Evolutionary conservation across 345 rosid species (phyloP), one percentile per base, ranked within the genome.

Genomic region (Corchorus capsularis): DNA sequence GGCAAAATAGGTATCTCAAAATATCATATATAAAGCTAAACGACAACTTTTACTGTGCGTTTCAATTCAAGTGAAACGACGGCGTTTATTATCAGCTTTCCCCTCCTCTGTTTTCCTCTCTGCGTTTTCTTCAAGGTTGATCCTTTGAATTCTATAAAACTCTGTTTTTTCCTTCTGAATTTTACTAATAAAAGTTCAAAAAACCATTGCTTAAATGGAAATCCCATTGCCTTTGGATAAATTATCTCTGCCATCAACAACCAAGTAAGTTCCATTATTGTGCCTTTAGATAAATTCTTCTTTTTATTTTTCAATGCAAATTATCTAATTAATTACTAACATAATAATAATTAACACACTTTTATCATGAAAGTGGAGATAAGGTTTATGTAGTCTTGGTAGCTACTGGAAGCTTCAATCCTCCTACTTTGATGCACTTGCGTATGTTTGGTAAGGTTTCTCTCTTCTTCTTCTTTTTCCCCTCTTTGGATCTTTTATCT

Each of bases 361-460:
- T 57, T 61, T 47, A 46, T 72, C 10, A 74, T 3, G 78, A 69
- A 74, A 69, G 47, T 80, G 86, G 89, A 85, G 85, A 79, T 74
- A 83, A 81, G 74, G 76, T 76, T 43, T 75, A 22, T 83, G 96
- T 89, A 14, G 92, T 90, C 79, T 89, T 96, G 62, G 93, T 93
- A 53, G 92, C 93, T 15, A 87, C 92, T 32, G 97, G 99, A 63
- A 91, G 96, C 82, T 96, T 96, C 92, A 96, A 92, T 82, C 99
- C 99, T 82, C 99, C 99, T 2, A 96, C 98, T 70, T 86, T 84
- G 78, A 96, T 96, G 98, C 99, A 92, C 83, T 77, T 92, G 78
- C 97, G 98, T 72, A 82, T 96, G 89, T 89, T 96, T 82, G 98
- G 99, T 93, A 52, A 85, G 67, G 79, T 34, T 22, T 80, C 37